Conservation (phyloP, 129 eudicot genomes). For the Oenanthe sinensis region DNA sequence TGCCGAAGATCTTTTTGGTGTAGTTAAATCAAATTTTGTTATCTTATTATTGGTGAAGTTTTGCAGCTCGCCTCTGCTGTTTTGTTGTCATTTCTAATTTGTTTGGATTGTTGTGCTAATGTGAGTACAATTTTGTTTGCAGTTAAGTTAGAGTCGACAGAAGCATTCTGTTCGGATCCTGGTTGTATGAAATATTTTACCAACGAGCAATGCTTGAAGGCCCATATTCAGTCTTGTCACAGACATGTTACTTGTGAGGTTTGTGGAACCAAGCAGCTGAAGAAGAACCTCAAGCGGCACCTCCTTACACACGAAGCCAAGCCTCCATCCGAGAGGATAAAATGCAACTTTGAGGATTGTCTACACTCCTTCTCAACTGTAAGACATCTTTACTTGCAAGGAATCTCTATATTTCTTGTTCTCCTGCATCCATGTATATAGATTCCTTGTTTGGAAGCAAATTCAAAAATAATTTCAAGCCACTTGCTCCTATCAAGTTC, state of each 20-base stretch:
- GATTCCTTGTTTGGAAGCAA: too few relatives aligned
- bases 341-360: conserved; percentile 63
- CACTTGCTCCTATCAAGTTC: not conserved
- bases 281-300: conserved; percentile 71
- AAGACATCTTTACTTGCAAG: conserved; percentile 15
- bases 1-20: too few relatives aligned
- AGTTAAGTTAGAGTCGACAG: conserved; percentile 59
- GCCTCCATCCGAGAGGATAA: conserved; percentile 14
- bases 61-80: not conserved
- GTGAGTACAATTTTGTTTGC: conserved; percentile 14
- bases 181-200: conserved; percentile 73
- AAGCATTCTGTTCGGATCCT: conserved; percentile 64
- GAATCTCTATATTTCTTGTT: not conserved
- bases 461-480: not conserved
- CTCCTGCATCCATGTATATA: too few relatives aligned
- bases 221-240: conserved; percentile 58
- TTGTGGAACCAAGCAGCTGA: conserved; percentile 76
- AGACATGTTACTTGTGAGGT: conserved; percentile 55
- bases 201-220: conserved; percentile 49
- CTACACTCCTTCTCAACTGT: conserved; percentile 53
- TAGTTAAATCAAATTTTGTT: too few relatives aligned
- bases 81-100: not conserved
- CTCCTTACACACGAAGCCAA: conserved; percentile 55
- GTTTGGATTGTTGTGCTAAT: not conserved
- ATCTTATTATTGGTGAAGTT: too few relatives aligned